Evolutionary conservation across 1,284 basidiomycete genomes (phyloP).

Genomic region (Ceratobasidium sp.): DNA sequence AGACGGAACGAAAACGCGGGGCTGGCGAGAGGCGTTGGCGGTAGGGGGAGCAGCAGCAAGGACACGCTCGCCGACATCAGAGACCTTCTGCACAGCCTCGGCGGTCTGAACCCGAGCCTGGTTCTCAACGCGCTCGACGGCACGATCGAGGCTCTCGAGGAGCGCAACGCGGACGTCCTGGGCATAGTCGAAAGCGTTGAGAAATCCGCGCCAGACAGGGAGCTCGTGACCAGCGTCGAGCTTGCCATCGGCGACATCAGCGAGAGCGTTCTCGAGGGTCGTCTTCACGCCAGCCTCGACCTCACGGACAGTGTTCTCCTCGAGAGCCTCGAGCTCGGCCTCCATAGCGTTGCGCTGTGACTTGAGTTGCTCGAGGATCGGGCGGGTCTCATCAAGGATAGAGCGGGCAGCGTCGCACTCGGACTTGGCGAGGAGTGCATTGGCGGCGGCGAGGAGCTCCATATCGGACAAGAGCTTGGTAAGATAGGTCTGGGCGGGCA

Average conservation of each 20-base stretch:
- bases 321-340: conserved; percentile 81
- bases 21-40: conserved; percentile 84
- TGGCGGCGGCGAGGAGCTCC: conserved; percentile 88
- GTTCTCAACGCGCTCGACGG: conserved; percentile 86
- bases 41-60: conserved; percentile 64
- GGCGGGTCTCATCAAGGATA: conserved; percentile 80
- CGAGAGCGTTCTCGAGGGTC: conserved; percentile 79
- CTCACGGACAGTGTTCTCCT: conserved; percentile 79
- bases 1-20: conserved; percentile 92
- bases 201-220: conserved; percentile 90
- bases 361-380: conserved; percentile 90
- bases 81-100: conserved; percentile 77
- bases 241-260: conserved; percentile 82
- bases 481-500: conserved; percentile 95
- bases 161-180: conserved; percentile 84
- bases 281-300: conserved; percentile 70
- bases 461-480: conserved; percentile 90
- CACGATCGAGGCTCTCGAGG: conserved; percentile 85
- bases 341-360: conserved; percentile 80
- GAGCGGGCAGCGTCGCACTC: conserved; percentile 83
- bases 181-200: conserved; percentile 92
- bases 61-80: conserved; percentile 74
- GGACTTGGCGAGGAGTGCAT: conserved; percentile 84
- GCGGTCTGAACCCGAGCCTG: conserved; percentile 82
- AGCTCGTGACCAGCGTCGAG: conserved; percentile 63